These are phyloP conservation scores for Bipolaris sorokiniana DNA, from an alignment of 2,329 filamentous ascomycete genomes.

Conservation along the genomic window DNA sequence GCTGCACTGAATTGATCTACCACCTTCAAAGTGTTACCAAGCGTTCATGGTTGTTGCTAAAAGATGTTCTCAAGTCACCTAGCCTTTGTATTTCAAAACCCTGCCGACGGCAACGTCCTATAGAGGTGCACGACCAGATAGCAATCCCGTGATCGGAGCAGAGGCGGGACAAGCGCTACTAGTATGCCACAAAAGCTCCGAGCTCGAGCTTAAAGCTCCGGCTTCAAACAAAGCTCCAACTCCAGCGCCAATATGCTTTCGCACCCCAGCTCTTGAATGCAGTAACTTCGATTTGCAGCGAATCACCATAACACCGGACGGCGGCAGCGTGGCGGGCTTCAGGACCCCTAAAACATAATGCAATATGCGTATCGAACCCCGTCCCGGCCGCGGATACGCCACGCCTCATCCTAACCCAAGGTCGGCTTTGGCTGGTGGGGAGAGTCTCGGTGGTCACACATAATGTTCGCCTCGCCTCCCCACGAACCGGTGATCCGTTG, in stretches of 20 bases:
- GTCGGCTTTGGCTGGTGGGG: constrained; percentile 33
- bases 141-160: constrained; percentile 14
- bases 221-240: not conserved
- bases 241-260: constrained; percentile 7
- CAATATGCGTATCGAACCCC: constrained; percentile 23
- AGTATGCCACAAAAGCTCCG: constrained; percentile 13
- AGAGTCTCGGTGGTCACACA: constrained; percentile 37
- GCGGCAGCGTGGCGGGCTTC: constrained; percentile 31
- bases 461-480: constrained; percentile 33
- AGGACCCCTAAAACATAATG: constrained; percentile 3
- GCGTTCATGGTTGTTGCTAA: not conserved
- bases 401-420: constrained; percentile 29
- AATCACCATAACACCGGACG: constrained; percentile 27
- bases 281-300: constrained; percentile 34
- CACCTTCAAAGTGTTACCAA: not conserved
- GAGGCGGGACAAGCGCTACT: constrained; percentile 11
- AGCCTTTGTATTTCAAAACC: not conserved
- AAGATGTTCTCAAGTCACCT: not conserved
- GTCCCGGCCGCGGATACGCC: constrained; percentile 44
- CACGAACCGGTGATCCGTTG: constrained; percentile 24
- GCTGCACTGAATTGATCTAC: too few species aligned
- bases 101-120: not conserved
- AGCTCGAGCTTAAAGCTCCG: constrained; percentile 15
- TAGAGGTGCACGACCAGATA: not conserved
- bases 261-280: constrained; percentile 25